Percentiles rank a stretch among this genome's conserved stretches.
Conservation (phyloP, 176 grass and related monocot genomes). For the Bothriochloa decipiens region DNA sequence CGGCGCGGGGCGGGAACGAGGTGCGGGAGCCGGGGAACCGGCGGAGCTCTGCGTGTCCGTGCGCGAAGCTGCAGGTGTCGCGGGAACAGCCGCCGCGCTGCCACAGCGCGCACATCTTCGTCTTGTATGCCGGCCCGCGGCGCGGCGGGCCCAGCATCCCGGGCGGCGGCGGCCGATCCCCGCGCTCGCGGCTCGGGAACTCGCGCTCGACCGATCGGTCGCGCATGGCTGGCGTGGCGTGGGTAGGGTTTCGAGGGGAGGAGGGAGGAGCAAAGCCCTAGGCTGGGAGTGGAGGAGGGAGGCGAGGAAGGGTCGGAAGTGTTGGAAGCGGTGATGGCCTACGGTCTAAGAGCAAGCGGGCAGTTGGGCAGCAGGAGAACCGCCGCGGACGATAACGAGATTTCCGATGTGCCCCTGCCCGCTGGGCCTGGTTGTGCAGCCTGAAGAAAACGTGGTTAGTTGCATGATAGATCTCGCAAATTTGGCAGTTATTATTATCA, state of each 20-base stretch:
- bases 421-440: too few species aligned
- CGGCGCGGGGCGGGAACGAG: conserved; percentile 40
- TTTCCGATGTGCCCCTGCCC: too few species aligned
- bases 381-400: too few species aligned
- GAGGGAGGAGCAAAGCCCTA: conserved; percentile 32
- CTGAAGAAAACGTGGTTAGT: too few species aligned
- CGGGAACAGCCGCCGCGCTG: conserved; percentile 72
- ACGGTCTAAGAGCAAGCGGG: too few species aligned
- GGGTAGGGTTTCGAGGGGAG: conserved; percentile 32
- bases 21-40: conserved; percentile 46
- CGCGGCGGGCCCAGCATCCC: conserved; percentile 45
- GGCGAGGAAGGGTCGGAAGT: background rate
- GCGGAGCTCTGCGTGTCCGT: conserved; percentile 73
- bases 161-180: conserved; percentile 11
- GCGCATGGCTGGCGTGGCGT: background rate
- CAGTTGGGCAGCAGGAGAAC: too few species aligned
- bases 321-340: background rate
- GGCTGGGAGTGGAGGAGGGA: background rate
- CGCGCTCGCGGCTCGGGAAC: background rate
- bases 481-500: too few species aligned
- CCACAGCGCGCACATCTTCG: conserved; percentile 83
- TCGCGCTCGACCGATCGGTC: conserved; percentile 35
- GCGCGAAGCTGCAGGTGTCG: conserved; percentile 82
- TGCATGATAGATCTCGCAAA: too few species aligned
- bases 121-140: conserved; percentile 84